These are phyloP conservation scores for Podaxis pistillaris DNA, from an alignment of 768 basidiomycete genomes.

Conservation along the genomic window DNA sequence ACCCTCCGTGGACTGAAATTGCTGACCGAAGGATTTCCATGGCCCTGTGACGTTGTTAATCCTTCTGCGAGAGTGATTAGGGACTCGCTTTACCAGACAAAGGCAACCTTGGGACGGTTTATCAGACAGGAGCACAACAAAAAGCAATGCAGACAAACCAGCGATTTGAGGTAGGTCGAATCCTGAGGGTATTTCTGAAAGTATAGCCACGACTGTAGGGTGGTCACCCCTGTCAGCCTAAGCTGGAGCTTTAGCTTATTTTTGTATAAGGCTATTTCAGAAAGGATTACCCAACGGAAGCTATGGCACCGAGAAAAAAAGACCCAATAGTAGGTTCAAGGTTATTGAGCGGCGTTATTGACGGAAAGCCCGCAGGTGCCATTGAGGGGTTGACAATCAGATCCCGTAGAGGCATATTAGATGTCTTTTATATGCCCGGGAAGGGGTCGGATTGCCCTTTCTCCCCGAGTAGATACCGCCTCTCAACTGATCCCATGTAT, in stretches of 20 bases:
- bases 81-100: background rate
- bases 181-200: background rate
- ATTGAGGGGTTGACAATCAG: background rate
- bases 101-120: background rate
- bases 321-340: slow-evolving; percentile 3
- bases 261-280: background rate
- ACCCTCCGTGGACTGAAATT: background rate
- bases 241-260: background rate
- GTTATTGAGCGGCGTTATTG: background rate
- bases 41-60: background rate
- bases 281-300: background rate
- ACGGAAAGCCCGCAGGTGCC: background rate
- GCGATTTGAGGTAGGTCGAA: background rate
- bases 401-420: too few relatives aligned
- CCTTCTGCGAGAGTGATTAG: too few relatives aligned
- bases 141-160: background rate
- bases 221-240: background rate
- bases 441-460: slow-evolving; percentile 46
- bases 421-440: too few relatives aligned
- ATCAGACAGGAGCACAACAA: background rate
- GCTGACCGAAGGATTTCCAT: background rate
- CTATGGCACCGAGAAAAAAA: slow-evolving; percentile 9
- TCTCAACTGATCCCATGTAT: slow-evolving; percentile 60
- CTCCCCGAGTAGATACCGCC: slow-evolving; percentile 67
- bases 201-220: slow-evolving; percentile 7